Conservation (phyloP, 805 yeast species). For the Candida alai region DNA sequence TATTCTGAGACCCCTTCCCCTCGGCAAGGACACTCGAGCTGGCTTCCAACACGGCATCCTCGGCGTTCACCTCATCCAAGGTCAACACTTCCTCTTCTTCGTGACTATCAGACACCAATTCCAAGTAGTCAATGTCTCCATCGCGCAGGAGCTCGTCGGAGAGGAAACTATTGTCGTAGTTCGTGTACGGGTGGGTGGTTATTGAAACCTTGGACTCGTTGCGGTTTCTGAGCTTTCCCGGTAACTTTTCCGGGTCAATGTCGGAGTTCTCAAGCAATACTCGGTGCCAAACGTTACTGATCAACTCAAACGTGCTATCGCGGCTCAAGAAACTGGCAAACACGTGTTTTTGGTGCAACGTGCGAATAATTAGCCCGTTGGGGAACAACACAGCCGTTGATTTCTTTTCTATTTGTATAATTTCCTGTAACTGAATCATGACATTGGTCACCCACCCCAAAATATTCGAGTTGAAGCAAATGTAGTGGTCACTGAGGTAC, state of each 20-base stretch:
- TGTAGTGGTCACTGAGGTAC: slow-evolving; percentile 50
- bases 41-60: slow-evolving; percentile 16
- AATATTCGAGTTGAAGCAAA: slow-evolving; percentile 65
- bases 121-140: background rate
- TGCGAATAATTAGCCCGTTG: slow-evolving; percentile 61
- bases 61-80: background rate
- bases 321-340: slow-evolving; percentile 66
- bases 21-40: slow-evolving; percentile 5
- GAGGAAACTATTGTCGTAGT: slow-evolving; percentile 1
- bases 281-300: slow-evolving; percentile 60
- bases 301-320: slow-evolving; percentile 48
- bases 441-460: slow-evolving; percentile 64
- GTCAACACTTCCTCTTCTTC: slow-evolving; percentile 1
- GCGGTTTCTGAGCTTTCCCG: slow-evolving; percentile 6
- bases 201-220: slow-evolving; percentile 8
- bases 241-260: slow-evolving; percentile 13
- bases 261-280: slow-evolving; percentile 26
- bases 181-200: background rate
- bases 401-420: slow-evolving; percentile 60
- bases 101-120: too few relatives aligned
- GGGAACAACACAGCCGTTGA: slow-evolving; percentile 67
- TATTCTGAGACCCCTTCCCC: slow-evolving; percentile 7
- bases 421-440: slow-evolving; percentile 55
- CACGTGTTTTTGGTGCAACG: slow-evolving; percentile 56
- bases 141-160: slow-evolving; percentile 1